Base-by-base conservation (phyloP, 768 basidiomycete genomes). In the Suillus luteus region DNA sequence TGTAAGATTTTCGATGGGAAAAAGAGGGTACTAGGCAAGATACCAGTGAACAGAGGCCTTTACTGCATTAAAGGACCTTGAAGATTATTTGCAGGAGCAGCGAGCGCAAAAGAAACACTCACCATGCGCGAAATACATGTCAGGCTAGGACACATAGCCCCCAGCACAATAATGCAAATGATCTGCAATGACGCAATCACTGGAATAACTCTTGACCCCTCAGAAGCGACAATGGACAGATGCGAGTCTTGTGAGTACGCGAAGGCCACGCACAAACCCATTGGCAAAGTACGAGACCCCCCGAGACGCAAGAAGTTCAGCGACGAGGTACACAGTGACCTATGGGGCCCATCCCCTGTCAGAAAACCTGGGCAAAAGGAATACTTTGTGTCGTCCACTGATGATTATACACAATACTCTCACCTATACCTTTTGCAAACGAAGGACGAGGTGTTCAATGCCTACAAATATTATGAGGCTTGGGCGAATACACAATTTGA, bases 241-340 rank as follows among this genome's bases (percentile, higher is more conserved):
- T 85, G 83, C 64, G 72, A 81, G 17, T 77, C 79, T 0, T 85
- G 84, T 55, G 67, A 79, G 1, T 79, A 79, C 61, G 82, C 75
- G 1, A 85, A 83, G 65, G 71, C 73, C 0, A 81, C 69, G 0
- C 60, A 72, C 0, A 77, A 78, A 62, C 68, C 78, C 0, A 73
- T 73, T 9, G 66, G 73, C 14, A 70, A 73, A 31, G 57, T 65
- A 1, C 65, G 60, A 14, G 43, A 68, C 1, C 63, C 59, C 12
- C 37, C 11, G 10, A 38, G 37, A 38, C 10, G 37, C 1, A 1
- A 11, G 37, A 38, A 38, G 11, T 38, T 38, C 3, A 11, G 37
- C 10, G 11, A 38, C 37, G 1, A 38, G 2, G 37, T 38, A 1
- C 37, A 38, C 12, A 12, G 37, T 1, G 37, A 38, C 37, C 37